Evolutionary conservation across 208 protist genomes (phyloP), one percentile per base, ranked within the genome.

Genomic region (Trypanosoma platydactyli): DNA sequence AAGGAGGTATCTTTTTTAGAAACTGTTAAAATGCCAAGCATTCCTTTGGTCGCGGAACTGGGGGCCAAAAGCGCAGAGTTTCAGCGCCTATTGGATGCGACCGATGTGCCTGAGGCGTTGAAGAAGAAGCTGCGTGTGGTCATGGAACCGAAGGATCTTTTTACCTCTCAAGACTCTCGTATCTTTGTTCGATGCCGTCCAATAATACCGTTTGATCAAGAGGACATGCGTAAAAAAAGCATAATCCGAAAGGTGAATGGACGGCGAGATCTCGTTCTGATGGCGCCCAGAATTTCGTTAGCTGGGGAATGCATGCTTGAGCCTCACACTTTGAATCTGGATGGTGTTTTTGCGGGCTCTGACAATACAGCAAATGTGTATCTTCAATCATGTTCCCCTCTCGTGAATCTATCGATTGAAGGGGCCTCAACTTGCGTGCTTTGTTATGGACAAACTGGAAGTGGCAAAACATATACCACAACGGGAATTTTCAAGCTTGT

Each of bases 361-460:
- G 89, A 95, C 62, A 57, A 76, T 33, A 95, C 87, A 20, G 71
- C 83, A 64, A 67, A 57, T 5, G 81, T 92, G 24, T 95, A 95
- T 57, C 76, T 77, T 13, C 77, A 91, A 58, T 92, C 90, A 9
- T 95, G 90, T 55, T 72, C 77, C 18, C 87, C 90, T 41, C 73
- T 95, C 0, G 87, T 94, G 0, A 70, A 80, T n/a, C 78, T 95
- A 15, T 85, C 87, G 11, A 82, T 90, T 44, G 77, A 86, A 45
- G 90, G 90, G 9, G 90, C 83, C 13, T 90, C 84, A 3, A 92
- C 90, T 3, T 94, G 87, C 68, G 76, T 95, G 64, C 66, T 95
- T 13, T 95, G 85, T 76, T 97, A 97, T 68, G 92, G 92, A 0
- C 92, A 97, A 71, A 97, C 92, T 12, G 90, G 90, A 15, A 95